phyloP scores from a whole-genome alignment of 345 rosid genomes.

The Rhizophora mangle region DNA sequence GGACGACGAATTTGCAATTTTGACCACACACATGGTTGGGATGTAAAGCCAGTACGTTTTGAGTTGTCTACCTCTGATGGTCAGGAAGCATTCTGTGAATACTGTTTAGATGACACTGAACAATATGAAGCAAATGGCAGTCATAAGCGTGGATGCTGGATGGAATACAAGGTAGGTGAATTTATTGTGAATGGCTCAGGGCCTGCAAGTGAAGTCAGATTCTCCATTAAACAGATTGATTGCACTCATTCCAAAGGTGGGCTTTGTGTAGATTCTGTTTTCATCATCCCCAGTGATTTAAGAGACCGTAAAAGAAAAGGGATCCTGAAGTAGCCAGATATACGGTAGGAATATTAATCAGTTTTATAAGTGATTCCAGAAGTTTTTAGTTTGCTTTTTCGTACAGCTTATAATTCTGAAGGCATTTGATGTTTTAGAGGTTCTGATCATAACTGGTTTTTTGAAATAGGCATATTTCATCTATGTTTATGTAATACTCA shows the following conservation, averaged over 20 bases:
- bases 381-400: slow-evolving; percentile 24
- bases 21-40: slow-evolving; percentile 63
- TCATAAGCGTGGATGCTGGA: slow-evolving; percentile 93
- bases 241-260: slow-evolving; percentile 97
- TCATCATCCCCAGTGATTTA: slow-evolving; percentile 67
- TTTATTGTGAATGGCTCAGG: slow-evolving; percentile 58
- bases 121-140: slow-evolving; percentile 46
- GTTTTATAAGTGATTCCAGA: slow-evolving; percentile 15
- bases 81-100: slow-evolving; percentile 22
- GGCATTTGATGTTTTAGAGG: slow-evolving; percentile 33
- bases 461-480: slow-evolving; percentile 36
- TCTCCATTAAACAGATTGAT: slow-evolving; percentile 93
- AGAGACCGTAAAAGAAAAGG: slow-evolving; percentile 47
- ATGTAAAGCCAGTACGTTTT: slow-evolving; percentile 52
- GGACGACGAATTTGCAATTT: slow-evolving; percentile 46
- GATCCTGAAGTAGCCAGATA: slow-evolving; percentile 36
- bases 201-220: slow-evolving; percentile 60
- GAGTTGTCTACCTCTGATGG: slow-evolving; percentile 20
- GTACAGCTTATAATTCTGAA: slow-evolving; percentile 40
- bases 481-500: slow-evolving; percentile 29
- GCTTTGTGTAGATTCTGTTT: slow-evolving; percentile 88
- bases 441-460: slow-evolving; percentile 33
- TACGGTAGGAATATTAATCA: slow-evolving; percentile 10
- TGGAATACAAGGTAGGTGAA: slow-evolving; percentile 77
- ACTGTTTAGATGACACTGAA: slow-evolving; percentile 23